Percentiles rank a stretch among this genome's conserved stretches.
Conservation (phyloP, 1,284 basidiomycete species). For the Cryptococcus neoformans region DNA sequence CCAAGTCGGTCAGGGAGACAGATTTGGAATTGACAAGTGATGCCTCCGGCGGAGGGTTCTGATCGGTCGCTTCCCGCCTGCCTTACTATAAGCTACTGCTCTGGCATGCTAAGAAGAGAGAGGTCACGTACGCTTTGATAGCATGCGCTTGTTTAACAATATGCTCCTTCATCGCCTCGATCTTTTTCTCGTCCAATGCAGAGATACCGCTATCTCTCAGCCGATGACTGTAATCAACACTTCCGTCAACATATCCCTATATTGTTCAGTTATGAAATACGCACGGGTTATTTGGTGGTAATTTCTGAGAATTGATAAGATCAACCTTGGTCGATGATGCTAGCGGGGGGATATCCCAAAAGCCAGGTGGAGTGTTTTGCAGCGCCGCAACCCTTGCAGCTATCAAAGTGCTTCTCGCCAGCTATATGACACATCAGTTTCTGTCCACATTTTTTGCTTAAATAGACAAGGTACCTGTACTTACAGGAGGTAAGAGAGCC, state of each 20-base stretch:
- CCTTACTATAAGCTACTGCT: constrained; percentile 1
- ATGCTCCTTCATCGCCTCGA: constrained; percentile 74
- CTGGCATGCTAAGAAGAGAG: background rate
- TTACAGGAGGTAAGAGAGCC: constrained; percentile 72
- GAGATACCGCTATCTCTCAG: constrained; percentile 53
- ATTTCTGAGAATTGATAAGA: constrained; percentile 14
- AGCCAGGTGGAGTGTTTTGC: constrained; percentile 54
- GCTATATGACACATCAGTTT: constrained; percentile 50
- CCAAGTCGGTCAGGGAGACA: constrained; percentile 67
- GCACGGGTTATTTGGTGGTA: background rate
- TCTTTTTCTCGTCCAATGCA: constrained; percentile 39
- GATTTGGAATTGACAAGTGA: constrained; percentile 32
- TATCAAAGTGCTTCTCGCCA: constrained; percentile 75
- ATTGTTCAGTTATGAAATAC: background rate
- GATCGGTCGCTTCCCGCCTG: constrained; percentile 30
- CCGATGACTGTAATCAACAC: constrained; percentile 3
- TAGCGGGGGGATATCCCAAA: constrained; percentile 58
- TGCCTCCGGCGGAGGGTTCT: constrained; percentile 17
- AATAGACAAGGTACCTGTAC: background rate
- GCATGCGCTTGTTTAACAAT: constrained; percentile 77
- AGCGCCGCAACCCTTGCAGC: constrained; percentile 61
- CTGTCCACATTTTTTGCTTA: background rate
- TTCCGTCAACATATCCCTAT: background rate
- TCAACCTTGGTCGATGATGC: constrained; percentile 16
- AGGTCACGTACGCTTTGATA: constrained; percentile 54